Base-by-base conservation (phyloP, 768 basidiomycete species). In the Amanita jacksonii region DNA sequence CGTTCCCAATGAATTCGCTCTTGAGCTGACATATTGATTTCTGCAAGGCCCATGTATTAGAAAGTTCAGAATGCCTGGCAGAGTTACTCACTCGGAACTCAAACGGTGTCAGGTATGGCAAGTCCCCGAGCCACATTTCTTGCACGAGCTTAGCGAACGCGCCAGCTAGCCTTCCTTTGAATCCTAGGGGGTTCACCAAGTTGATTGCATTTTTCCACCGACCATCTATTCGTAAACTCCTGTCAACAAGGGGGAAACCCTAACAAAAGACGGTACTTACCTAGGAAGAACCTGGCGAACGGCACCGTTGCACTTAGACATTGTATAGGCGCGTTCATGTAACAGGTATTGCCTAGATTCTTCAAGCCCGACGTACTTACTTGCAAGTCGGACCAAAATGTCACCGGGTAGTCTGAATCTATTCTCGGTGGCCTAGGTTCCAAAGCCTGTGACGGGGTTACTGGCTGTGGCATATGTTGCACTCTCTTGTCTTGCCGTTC, bases 301-400 rank as follows among this genome's bases (percentile, higher is more conserved):
- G 94, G 94, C 5, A 86, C 78, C 0, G 94, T 96, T 0, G 93
- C 93, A 57, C 83, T 91, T 57, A 99, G 67, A 60, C 96, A 99
- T 62, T 99, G 96, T 12, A 99, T 77, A 5, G 91, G 92, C 23
- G 96, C 88, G 60, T 98, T 98, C 91, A 98, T 98, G 58, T 98
- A 99, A 61, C 96, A 99, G 6, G 96, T 99, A 60, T 97, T 98
- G 13, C 86, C 83, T 48, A 98, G 57, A 59, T 99, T 99, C 74
- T 93, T 93, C 57, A 99, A 61, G 3, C 94, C 94, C 0, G 81
- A 79, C 15, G 79, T 79, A 18, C 82, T 84, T 43, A 92, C 79
- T 49, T 82, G 76, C 31, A 77, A 68, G 57, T 92, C 87, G 10
- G 72, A 62, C 92, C 92, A 97, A 60, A 85, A 93, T 4, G 70